Conservation (phyloP, 1,284 basidiomycete species). For the Puccinia horiana region DNA sequence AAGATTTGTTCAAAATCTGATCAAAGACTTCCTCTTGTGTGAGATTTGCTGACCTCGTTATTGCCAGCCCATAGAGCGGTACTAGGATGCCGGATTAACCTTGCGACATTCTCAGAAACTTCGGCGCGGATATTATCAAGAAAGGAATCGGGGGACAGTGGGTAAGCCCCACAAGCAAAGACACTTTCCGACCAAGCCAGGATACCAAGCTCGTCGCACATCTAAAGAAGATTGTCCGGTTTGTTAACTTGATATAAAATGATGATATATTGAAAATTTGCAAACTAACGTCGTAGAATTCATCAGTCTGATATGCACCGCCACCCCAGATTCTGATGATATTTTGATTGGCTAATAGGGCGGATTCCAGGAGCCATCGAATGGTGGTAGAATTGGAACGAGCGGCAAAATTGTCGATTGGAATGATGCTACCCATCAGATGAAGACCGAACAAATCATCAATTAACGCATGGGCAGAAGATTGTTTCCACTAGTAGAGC, state of each 20-base stretch:
- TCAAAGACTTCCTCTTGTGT: conserved; percentile 67
- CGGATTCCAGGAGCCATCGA: conserved; percentile 52
- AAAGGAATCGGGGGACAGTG: conserved; percentile 60
- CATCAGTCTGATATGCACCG: conserved; percentile 52
- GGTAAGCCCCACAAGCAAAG: conserved; percentile 49
- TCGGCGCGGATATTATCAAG: conserved; percentile 65
- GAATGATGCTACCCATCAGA: conserved; percentile 29
- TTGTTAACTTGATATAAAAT: conserved; percentile 61
- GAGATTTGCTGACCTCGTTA: conserved; percentile 64
- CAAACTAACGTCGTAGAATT: conserved; percentile 50
- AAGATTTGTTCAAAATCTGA: conserved; percentile 66
- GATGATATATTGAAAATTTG: background rate
- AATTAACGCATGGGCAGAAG: background rate
- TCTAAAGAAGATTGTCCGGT: conserved; percentile 53
- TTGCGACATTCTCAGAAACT: conserved; percentile 66
- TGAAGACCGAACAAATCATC: background rate
- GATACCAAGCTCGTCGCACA: conserved; percentile 68
- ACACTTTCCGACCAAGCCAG: conserved; percentile 68
- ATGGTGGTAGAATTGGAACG: conserved; percentile 47
- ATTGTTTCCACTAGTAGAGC: background rate
- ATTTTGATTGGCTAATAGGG: conserved; percentile 51
- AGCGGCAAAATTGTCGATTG: conserved; percentile 37
- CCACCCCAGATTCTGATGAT: conserved; percentile 56
- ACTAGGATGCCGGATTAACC: conserved; percentile 66
- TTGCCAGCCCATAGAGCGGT: conserved; percentile 68